Evolutionary conservation across 2,329 filamentous ascomycete species (phyloP).

Genomic region (Blastomyces gilchristii): DNA sequence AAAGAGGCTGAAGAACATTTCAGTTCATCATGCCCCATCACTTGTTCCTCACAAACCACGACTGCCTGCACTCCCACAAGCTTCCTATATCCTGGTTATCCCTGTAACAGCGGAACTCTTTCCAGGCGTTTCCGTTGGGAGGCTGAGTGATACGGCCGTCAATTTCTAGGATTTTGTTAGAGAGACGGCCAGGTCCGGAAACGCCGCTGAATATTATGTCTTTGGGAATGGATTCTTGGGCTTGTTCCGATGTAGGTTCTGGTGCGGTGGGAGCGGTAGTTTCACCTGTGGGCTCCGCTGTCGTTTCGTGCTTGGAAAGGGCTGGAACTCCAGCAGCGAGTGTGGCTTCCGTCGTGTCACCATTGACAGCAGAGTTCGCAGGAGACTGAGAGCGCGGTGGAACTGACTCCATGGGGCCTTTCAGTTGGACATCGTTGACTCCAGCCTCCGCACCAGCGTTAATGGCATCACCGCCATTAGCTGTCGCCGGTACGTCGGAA

Average conservation of each 20-base stretch:
- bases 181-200: conserved; percentile 22
- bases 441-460: not conserved
- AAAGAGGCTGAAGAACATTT: not conserved
- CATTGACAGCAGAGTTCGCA: not conserved
- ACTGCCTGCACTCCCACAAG: conserved; percentile 35
- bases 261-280: not conserved
- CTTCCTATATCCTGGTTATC: conserved; percentile 39
- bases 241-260: not conserved
- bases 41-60: conserved; percentile 27
- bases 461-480: not conserved
- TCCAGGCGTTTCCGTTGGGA: conserved; percentile 34
- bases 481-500: too few relatives aligned
- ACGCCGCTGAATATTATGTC: conserved; percentile 25
- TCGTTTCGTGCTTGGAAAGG: not conserved
- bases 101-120: conserved; percentile 33
- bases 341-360: not conserved
- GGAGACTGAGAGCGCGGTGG: not conserved
- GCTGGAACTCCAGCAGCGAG: not conserved
- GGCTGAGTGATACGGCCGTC: conserved; percentile 30
- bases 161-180: conserved; percentile 28
- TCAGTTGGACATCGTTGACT: not conserved
- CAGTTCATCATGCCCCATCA: not conserved
- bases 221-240: not conserved
- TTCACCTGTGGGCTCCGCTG: not conserved
- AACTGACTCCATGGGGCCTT: not conserved